Percentiles rank a stretch among this genome's conserved stretches.
Evolutionary conservation across 2,329 filamentous ascomycete genomes (phyloP).

Genomic region (Botrytis paeoniae): DNA sequence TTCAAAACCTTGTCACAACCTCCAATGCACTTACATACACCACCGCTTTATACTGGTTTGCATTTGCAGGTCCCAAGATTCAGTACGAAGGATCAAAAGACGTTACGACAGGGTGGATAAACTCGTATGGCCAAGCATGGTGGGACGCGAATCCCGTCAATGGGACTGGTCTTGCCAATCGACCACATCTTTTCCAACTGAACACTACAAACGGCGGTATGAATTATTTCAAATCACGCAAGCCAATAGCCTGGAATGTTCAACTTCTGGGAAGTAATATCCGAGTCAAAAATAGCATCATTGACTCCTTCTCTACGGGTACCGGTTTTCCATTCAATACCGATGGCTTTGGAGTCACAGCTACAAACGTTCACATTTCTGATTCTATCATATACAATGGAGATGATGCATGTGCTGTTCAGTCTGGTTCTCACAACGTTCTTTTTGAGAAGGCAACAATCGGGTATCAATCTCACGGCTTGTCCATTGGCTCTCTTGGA

Average conservation of each 20-base stretch:
- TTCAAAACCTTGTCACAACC: slow-evolving; percentile 40
- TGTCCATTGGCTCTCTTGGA: slow-evolving; percentile 45
- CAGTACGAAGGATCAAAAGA: slow-evolving; percentile 39
- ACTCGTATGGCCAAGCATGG: slow-evolving; percentile 46
- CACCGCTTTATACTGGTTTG: slow-evolving; percentile 40
- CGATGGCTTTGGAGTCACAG: slow-evolving; percentile 39
- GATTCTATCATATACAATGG: slow-evolving; percentile 42
- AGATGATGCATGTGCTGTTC: slow-evolving; percentile 44
- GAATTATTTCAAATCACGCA: slow-evolving; percentile 43
- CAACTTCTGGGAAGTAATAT: slow-evolving; percentile 42
- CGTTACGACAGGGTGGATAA: slow-evolving; percentile 44
- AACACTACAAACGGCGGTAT: slow-evolving; percentile 40
- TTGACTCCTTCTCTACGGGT: slow-evolving; percentile 32
- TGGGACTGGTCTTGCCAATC: slow-evolving; percentile 40
- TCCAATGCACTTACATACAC: slow-evolving; percentile 36
- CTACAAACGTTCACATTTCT: slow-evolving; percentile 36
- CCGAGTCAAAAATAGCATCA: slow-evolving; percentile 41
- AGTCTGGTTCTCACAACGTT: slow-evolving; percentile 41
- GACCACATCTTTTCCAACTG: slow-evolving; percentile 44
- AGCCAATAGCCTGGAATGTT: slow-evolving; percentile 46
- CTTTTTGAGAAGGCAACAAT: slow-evolving; percentile 42
- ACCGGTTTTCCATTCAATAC: slow-evolving; percentile 27
- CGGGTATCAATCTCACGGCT: slow-evolving; percentile 45
- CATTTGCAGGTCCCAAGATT: slow-evolving; percentile 38
- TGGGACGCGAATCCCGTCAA: slow-evolving; percentile 44